Base-by-base conservation (phyloP, 495 filamentous ascomycete species). In the Trichoderma virens region DNA sequence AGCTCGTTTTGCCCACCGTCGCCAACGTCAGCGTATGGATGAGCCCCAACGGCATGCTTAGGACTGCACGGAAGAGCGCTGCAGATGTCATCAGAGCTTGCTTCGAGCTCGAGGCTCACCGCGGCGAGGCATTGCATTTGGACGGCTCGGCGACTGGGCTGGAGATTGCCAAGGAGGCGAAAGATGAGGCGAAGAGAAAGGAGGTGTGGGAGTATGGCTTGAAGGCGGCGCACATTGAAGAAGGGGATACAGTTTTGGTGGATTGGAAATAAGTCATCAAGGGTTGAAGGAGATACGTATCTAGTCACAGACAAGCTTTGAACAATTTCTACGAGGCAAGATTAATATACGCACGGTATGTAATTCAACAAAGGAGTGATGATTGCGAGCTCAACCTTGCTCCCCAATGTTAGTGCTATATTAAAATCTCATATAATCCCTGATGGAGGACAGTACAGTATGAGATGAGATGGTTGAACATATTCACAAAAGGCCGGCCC, bases 11-110 rank as follows among this genome's bases (percentile, higher is more conserved):
- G 0, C 65, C 65, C 0, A 6, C 71, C 8, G 9, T 72, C 2
- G 62, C 67, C 30, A 64, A 67, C 2, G 2, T 74, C 7, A 5
- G 61, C 30, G 65, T 67, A n/a, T 69, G 63, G 60, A 35, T 75
- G 0, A 65, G 31, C 47, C 68, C 74, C 23, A 70, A 70, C 51
- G 72, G 73, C 35, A 18, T 65, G 18, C 41, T 79, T 39, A 72
- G 79, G n/a, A 72, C 80, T 32, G 68, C 75, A 30, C 75, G 73
- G 65, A 78, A 77, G 67, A 79, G 78, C 30, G 78, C 76, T 13
- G 70, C 65, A 8, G 78, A 80, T 51, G 70, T 79, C 35, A 35
- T 79, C 56, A 68, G 68, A 20, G 79, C 73, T 0, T 63, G 64
- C 25, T 75, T 79, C 43, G 74, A 75, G 31, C 69, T 68, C 4